These are phyloP conservation scores for Exophiala alcalophila DNA, from an alignment of 2,329 filamentous ascomycete species.

Conservation along the genomic window DNA sequence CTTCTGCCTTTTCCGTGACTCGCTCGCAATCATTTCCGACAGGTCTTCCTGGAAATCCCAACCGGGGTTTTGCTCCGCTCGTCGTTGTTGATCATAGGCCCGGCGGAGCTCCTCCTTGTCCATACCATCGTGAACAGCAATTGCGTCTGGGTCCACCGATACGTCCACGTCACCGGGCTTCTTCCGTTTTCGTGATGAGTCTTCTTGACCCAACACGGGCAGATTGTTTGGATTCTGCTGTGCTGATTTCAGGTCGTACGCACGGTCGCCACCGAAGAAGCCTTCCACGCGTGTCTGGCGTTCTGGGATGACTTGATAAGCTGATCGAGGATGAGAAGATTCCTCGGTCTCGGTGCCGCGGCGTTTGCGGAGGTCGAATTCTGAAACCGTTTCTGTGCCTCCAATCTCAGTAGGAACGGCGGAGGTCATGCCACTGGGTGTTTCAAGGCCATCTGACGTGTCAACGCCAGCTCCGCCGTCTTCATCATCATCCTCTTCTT, in stretches of 20 bases:
- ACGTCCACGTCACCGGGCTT: conserved; percentile 95
- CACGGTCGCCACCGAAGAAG: conserved; percentile 93
- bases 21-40: conserved; percentile 92
- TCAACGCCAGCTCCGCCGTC: conserved; percentile 64
- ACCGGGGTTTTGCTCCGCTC: conserved; percentile 63
- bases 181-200: conserved; percentile 73
- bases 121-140: conserved; percentile 72
- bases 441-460: conserved; percentile 74
- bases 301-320: conserved; percentile 88
- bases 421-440: conserved; percentile 75
- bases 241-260: conserved; percentile 75
- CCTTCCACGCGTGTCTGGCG: conserved; percentile 80
- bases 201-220: conserved; percentile 78
- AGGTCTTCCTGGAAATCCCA: conserved; percentile 85
- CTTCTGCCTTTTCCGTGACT: conserved; percentile 86
- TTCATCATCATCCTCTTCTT: conserved; percentile 61
- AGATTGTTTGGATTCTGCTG: conserved; percentile 47
- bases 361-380: conserved; percentile 88
- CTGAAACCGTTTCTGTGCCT: conserved; percentile 71
- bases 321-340: conserved; percentile 66
- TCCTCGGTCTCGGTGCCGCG: conserved; percentile 88
- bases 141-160: conserved; percentile 78
- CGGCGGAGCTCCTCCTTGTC: conserved; percentile 79
- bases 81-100: conserved; percentile 71
- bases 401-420: conserved; percentile 76